Base-by-base conservation (phyloP, 1,284 basidiomycete genomes). In the Sphaerobolus stellatus region DNA sequence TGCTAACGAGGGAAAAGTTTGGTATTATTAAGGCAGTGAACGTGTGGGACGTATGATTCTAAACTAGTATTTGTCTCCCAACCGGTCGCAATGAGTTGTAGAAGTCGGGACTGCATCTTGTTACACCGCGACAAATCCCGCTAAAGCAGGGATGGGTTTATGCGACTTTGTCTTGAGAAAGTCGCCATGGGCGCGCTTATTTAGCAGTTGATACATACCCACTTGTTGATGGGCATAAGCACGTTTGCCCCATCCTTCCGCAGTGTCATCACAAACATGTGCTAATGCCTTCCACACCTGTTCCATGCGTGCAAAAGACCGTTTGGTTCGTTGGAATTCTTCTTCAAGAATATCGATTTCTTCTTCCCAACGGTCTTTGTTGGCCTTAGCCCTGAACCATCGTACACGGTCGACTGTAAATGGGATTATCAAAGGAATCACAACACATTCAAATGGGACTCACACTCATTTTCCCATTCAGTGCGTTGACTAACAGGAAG, bases 341-440 rank as follows among this genome's bases (percentile, higher is more conserved):
- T 31, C 49, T 27, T 54, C 47, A 7, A 54, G 18, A 8, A 50
- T 50, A 20, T 54, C 52, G 8, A 54, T 31, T 18, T 54, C 52
- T 29, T 53, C 52, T 5, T 24, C 16, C 52, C 52, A 54, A 16
- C 50, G 27, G 20, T 53, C 49, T 22, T 29, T 16, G 28, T 52
- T 36, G 20, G 54, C 49, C 14, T 38, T 28, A 5, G 48, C 50
- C n/a, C 49, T 24, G 29, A 52, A 56, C 50, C 54, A 56, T 7
- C 34, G 34, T 5, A 56, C 54, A 5, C 38, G 22, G 36, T 51
- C 49, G 6, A 49, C 52, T 43, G 41, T 20, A n/a, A n/a, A n/a
- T n/a, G n/a, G n/a, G n/a, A n/a, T 16, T 53, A 45, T 14, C 27
- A 49, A 20, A 25, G 51, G 29, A 14, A 51, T 24, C 47, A 52